phyloP scores from a whole-genome alignment of 2,329 filamentous ascomycete species.

The Thermothelomyces thermophilus region DNA sequence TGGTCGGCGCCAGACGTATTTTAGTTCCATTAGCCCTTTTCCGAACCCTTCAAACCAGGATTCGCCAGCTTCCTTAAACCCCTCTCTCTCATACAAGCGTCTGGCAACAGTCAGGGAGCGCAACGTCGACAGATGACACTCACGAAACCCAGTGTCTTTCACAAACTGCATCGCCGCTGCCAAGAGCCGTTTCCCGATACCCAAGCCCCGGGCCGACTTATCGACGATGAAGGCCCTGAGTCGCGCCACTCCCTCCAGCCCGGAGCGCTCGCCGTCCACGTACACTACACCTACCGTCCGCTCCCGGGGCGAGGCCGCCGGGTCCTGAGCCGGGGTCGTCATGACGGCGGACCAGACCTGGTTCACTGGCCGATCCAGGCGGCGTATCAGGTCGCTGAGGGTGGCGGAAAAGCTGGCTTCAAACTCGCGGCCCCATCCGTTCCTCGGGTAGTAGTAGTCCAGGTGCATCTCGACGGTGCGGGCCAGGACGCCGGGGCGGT shows the following conservation, averaged over 20 bases:
- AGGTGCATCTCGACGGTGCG: constrained; percentile 28
- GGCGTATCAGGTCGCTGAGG: constrained; percentile 20
- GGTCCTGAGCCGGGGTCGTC: background rate
- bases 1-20: constrained; percentile 19
- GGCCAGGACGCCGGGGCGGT: constrained; percentile 27
- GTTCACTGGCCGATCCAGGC: constrained; percentile 23
- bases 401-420: constrained; percentile 21
- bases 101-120: constrained; percentile 22
- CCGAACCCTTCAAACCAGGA: constrained; percentile 16
- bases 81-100: constrained; percentile 25
- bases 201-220: constrained; percentile 20
- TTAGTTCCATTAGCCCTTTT: constrained; percentile 11
- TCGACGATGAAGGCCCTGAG: constrained; percentile 30
- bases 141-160: constrained; percentile 18
- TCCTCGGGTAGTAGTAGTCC: constrained; percentile 20
- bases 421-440: constrained; percentile 24
- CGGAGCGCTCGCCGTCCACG: constrained; percentile 25
- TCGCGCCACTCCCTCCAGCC: constrained; percentile 18
- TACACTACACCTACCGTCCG: constrained; percentile 27
- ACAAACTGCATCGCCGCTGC: constrained; percentile 26
- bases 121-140: constrained; percentile 26
- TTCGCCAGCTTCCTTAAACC: constrained; percentile 23
- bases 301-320: constrained; percentile 5
- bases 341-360: constrained; percentile 27
- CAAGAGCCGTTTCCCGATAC: constrained; percentile 26